Evolutionary conservation across 768 basidiomycete genomes (phyloP), one percentile per base, ranked within the genome.

Genomic region (Auriscalpium vulgare): DNA sequence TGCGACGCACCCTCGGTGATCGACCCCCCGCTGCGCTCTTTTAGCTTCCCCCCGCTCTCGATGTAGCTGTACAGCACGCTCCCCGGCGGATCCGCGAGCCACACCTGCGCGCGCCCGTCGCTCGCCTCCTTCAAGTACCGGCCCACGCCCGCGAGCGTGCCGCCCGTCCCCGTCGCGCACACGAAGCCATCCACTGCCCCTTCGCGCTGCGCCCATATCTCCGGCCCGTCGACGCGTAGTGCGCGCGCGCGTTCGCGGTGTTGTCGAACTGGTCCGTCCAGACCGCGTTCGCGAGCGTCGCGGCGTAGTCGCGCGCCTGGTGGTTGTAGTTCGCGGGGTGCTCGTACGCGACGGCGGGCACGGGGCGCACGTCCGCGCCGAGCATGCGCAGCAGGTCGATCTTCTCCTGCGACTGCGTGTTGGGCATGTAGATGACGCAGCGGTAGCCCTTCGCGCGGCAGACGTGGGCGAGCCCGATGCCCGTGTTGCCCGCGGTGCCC

Each of bases 241-340:
- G 97, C 17, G 85, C 87, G 19, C 84, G 64, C 14, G 95, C 83
- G 67, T 99, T 99, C 17, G 95, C 92, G 23, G 78, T 83, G 72
- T 98, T 98, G 73, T 98, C 95, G 66, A 99, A 98, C 71, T 99
- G 97, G 74, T 99, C 81, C 8, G 92, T 97, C 95, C 97, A 98
- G 55, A 97, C 81, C 10, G 92, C 86, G 67, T 97, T 97, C 1
- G 77, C 73, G 21, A 86, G 68, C 14, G 74, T 72, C 43, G 80
- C 78, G 37, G 97, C 95, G 59, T 85, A 89, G 61, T 93, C 89
- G 47, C 86, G 84, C 29, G 97, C 97, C 72, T 95, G 93, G 74
- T 98, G 97, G 70, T 99, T 99, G 77, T 97, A 99, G 74, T 99
- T 98, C 58, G 78, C 69, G 6, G 95, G 93, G 70, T 99, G 85